Percentiles rank a stretch among this genome's conserved stretches.
phyloP scores from a whole-genome alignment of 1,139 yeast genomes.

The Blastobotrys serpentis region DNA sequence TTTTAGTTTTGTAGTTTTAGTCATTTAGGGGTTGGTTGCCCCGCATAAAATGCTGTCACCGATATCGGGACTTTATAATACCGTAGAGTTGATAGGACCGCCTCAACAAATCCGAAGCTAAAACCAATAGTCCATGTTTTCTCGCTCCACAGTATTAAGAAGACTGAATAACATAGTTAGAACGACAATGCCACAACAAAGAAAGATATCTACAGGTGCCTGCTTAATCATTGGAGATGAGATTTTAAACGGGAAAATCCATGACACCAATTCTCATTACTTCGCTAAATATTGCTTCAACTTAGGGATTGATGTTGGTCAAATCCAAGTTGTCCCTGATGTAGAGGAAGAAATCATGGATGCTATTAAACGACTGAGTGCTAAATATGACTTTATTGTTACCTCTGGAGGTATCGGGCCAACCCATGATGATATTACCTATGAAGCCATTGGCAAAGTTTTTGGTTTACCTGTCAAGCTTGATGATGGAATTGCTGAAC shows the following conservation, averaged over 20 bases:
- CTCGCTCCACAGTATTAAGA: background rate
- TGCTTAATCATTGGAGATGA: constrained; percentile 80
- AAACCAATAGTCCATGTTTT: constrained; percentile 1
- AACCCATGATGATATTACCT: constrained; percentile 87
- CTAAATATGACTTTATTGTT: constrained; percentile 63
- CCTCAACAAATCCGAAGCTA: background rate
- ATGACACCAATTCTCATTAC: constrained; percentile 70
- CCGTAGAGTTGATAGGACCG: background rate
- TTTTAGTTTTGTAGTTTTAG: no score
- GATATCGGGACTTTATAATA: background rate
- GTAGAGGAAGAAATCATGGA: constrained; percentile 62
- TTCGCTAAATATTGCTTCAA: constrained; percentile 71
- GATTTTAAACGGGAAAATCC: constrained; percentile 80
- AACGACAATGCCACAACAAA: constrained; percentile 9
- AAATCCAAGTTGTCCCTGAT: constrained; percentile 75
- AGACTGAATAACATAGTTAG: constrained; percentile 1
- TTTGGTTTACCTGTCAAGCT: constrained; percentile 52
- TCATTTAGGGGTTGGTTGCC: no score
- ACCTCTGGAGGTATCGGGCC: constrained; percentile 88
- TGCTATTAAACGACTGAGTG: constrained; percentile 49
- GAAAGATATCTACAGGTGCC: constrained; percentile 36
- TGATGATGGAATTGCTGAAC: constrained; percentile 56
- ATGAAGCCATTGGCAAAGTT: constrained; percentile 65
- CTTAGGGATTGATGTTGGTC: constrained; percentile 61
- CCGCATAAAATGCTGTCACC: no score